Percentiles rank a stretch among this genome's conserved stretches.
Evolutionary conservation across 106 monocot genomes (phyloP).

Genomic region (Dendrobium chrysotoxum): DNA sequence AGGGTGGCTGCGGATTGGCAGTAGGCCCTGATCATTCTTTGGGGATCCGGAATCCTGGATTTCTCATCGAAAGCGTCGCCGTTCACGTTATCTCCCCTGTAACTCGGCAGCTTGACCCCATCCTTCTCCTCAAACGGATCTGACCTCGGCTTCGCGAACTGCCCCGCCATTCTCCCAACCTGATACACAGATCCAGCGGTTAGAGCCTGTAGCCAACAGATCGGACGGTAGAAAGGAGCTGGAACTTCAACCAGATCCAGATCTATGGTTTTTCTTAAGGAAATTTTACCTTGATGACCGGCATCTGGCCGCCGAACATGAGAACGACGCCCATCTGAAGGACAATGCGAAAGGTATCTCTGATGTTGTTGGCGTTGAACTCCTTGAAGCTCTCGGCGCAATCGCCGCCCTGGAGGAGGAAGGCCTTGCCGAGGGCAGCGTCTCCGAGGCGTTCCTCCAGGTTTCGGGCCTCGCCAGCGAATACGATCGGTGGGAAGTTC

Average conservation of each 20-base stretch:
- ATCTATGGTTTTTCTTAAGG: neutral
- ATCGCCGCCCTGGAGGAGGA: constrained; percentile 85
- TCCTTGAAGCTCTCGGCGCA: constrained; percentile 99
- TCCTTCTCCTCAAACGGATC: constrained; percentile 41
- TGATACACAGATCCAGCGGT: constrained; percentile 2
- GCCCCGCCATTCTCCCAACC: constrained; percentile 80
- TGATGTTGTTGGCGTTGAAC: constrained; percentile 88
- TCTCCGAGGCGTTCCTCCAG: constrained; percentile 81
- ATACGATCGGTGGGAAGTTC: constrained; percentile 79
- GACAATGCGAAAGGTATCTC: constrained; percentile 84
- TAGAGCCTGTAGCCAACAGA: neutral
- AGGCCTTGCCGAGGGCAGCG: constrained; percentile 71
- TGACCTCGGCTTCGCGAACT: constrained; percentile 62
- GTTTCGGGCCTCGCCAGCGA: constrained; percentile 78
- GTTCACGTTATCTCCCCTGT: constrained; percentile 44
- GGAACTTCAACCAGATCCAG: neutral
- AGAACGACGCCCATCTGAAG: constrained; percentile 94
- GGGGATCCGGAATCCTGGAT: constrained; percentile 45
- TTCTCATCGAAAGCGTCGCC: constrained; percentile 41
- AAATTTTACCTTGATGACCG: constrained; percentile 66
- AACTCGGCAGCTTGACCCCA: constrained; percentile 52
- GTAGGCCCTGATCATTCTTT: constrained; percentile 62
- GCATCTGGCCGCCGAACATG: constrained; percentile 94
- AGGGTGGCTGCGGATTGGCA: constrained; percentile 42
- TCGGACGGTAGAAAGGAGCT: neutral